These are phyloP conservation scores for Aspergillus caelatus DNA, from an alignment of 2,329 filamentous ascomycete genomes.

Conservation along the genomic window DNA sequence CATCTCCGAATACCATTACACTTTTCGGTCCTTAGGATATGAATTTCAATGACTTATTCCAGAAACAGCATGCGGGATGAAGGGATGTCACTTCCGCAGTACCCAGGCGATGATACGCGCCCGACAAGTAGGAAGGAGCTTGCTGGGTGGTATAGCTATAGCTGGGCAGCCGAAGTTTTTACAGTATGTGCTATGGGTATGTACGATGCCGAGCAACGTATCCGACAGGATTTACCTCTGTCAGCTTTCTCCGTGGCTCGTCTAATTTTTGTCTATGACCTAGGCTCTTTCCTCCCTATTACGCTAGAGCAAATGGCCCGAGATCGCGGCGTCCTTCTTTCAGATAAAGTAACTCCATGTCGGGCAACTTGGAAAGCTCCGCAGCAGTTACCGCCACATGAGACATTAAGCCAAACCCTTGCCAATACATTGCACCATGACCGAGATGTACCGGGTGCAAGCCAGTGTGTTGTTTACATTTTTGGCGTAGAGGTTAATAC, in stretches of 20 bases:
- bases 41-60: conserved; percentile 22
- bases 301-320: conserved; percentile 90
- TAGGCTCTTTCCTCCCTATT: conserved; percentile 93
- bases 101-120: conserved; percentile 83
- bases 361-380: conserved; percentile 59
- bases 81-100: conserved; percentile 52
- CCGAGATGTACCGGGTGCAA: conserved; percentile 36
- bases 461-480: conserved; percentile 81
- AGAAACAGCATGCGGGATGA: conserved; percentile 40
- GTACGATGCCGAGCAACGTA: conserved; percentile 10
- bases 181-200: conserved; percentile 82
- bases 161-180: conserved; percentile 95
- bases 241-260: conserved; percentile 16
- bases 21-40: conserved; percentile 13
- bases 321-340: conserved; percentile 84
- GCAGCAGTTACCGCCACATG: conserved; percentile 4
- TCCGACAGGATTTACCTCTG: not conserved
- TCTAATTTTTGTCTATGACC: conserved; percentile 11
- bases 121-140: conserved; percentile 86
- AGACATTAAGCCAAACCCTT: not conserved
- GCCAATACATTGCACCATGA: conserved; percentile 20
- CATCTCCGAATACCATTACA: not conserved
- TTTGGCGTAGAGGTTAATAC: conserved; percentile 89
- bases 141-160: conserved; percentile 92
- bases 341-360: conserved; percentile 76